Conservation (phyloP, 129 eudicot genomes). For the Chrysanthemum seticuspe region DNA sequence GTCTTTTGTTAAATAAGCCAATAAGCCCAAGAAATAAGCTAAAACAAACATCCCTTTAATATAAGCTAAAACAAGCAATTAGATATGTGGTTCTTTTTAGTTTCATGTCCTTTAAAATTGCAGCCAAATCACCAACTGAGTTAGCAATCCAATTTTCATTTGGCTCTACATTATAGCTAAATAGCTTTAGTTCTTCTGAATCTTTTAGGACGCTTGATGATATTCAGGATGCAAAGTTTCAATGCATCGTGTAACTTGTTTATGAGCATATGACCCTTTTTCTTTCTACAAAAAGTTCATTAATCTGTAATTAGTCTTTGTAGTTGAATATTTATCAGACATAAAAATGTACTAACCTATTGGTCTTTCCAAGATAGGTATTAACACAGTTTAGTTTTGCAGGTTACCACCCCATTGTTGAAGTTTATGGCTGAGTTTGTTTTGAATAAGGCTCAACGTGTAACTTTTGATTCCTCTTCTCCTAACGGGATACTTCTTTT, state of each 20-base stretch:
- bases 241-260: not conserved
- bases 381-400: slow-evolving; percentile 23
- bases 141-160: too few relatives aligned
- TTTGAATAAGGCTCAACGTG: slow-evolving; percentile 83
- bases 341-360: not conserved
- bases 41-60: too few relatives aligned
- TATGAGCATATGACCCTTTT: too few relatives aligned
- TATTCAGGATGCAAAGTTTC: slow-evolving; percentile 13
- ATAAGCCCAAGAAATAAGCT: too few relatives aligned
- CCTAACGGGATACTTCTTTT: slow-evolving; percentile 96
- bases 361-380: not conserved
- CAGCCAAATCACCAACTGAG: too few relatives aligned
- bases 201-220: too few relatives aligned
- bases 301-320: not conserved
- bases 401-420: slow-evolving; percentile 93
- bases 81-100: too few relatives aligned
- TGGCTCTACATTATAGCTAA: too few relatives aligned
- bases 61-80: too few relatives aligned
- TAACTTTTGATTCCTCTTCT: slow-evolving; percentile 94
- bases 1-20: too few relatives aligned
- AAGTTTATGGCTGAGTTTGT: slow-evolving; percentile 96
- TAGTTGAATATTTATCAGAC: not conserved
- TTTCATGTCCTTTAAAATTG: too few relatives aligned
- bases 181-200: too few relatives aligned
- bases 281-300: not conserved